phyloP scores from a whole-genome alignment of 306 rosid genomes.

The Mucuna pruriens region DNA sequence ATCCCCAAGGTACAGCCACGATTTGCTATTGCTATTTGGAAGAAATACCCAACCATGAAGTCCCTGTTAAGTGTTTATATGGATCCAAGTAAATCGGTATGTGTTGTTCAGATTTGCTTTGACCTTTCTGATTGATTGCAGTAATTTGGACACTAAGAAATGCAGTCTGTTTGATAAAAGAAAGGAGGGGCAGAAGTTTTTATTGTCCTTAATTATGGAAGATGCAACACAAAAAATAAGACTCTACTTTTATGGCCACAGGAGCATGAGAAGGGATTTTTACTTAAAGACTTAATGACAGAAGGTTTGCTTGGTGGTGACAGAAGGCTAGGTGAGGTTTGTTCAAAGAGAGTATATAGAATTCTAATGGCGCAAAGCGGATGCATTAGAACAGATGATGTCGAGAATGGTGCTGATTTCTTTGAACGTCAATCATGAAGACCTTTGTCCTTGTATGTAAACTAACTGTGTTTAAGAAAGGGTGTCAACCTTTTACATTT shows the following conservation, averaged over 20 bases:
- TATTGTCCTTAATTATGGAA: conserved; percentile 14
- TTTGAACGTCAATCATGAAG: conserved; percentile 48
- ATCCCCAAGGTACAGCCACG: conserved; percentile 98
- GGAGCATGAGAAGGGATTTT: conserved; percentile 87
- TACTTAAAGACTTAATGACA: conserved; percentile 73
- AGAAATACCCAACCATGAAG: conserved; percentile 92
- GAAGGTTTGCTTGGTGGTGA: conserved; percentile 79
- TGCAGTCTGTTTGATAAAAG: conserved; percentile 23
- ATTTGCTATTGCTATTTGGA: conserved; percentile 85
- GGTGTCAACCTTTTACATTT: background rate
- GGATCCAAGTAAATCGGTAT: conserved; percentile 78
- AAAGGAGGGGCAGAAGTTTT: background rate
- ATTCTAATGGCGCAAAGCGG: conserved; percentile 82
- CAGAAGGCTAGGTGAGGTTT: conserved; percentile 85
- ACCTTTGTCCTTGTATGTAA: conserved; percentile 19
- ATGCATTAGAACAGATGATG: conserved; percentile 76
- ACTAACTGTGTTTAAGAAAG: background rate
- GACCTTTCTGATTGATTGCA: conserved; percentile 31
- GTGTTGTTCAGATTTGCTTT: conserved; percentile 31
- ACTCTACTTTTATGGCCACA: conserved; percentile 41
- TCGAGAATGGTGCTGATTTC: conserved; percentile 90
- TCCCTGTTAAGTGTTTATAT: conserved; percentile 79
- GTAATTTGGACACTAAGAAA: conserved; percentile 12
- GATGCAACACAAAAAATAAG: conserved; percentile 10
- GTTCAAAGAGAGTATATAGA: conserved; percentile 92